A percentile compares a stretch with the other conserved stretches of the same genome.
Conservation (phyloP, 169 alveolate genomes). For the Cryptosporidium meleagridis region DNA sequence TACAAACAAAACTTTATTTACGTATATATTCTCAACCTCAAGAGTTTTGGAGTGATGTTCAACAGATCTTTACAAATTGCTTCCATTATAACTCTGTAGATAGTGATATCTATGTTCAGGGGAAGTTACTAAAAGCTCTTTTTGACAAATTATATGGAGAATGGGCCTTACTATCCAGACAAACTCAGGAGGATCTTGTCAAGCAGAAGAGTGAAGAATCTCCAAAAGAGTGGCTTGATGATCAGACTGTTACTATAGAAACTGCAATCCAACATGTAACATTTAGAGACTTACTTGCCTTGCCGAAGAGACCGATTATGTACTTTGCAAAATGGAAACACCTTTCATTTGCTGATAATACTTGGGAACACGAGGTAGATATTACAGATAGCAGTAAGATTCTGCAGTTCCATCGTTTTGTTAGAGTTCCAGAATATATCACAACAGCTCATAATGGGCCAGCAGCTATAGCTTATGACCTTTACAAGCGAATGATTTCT, state of each 20-base stretch:
- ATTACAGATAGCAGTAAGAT: slow-evolving; percentile 59
- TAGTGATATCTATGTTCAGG: slow-evolving; percentile 73
- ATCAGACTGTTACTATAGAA: slow-evolving; percentile 61
- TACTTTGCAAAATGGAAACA: slow-evolving; percentile 73
- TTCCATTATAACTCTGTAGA: slow-evolving; percentile 73
- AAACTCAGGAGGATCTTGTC: slow-evolving; percentile 74
- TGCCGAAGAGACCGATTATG: slow-evolving; percentile 66
- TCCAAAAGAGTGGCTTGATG: slow-evolving; percentile 69
- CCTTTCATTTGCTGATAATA: slow-evolving; percentile 56
- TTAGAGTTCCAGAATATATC: slow-evolving; percentile 64
- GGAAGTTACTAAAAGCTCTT: slow-evolving; percentile 70
- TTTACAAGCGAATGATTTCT: slow-evolving; percentile 63
- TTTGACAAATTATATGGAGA: slow-evolving; percentile 76
- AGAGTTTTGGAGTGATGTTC: slow-evolving; percentile 76
- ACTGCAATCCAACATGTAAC: slow-evolving; percentile 70
- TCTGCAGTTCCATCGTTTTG: slow-evolving; percentile 64
- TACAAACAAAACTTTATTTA: slow-evolving; percentile 71
- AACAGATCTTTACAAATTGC: slow-evolving; percentile 73
- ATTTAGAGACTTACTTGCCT: slow-evolving; percentile 53
- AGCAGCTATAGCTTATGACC: slow-evolving; percentile 63
- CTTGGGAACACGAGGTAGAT: slow-evolving; percentile 74
- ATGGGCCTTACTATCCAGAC: slow-evolving; percentile 76
- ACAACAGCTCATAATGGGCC: slow-evolving; percentile 73
- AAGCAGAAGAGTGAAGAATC: slow-evolving; percentile 72
- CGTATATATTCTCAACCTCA: slow-evolving; percentile 74